A percentile compares a stretch with the other conserved stretches of the same genome.
Evolutionary conservation across 352 stramenopile genomes (phyloP).

Genomic region (Aphanomyces cochlioides): DNA sequence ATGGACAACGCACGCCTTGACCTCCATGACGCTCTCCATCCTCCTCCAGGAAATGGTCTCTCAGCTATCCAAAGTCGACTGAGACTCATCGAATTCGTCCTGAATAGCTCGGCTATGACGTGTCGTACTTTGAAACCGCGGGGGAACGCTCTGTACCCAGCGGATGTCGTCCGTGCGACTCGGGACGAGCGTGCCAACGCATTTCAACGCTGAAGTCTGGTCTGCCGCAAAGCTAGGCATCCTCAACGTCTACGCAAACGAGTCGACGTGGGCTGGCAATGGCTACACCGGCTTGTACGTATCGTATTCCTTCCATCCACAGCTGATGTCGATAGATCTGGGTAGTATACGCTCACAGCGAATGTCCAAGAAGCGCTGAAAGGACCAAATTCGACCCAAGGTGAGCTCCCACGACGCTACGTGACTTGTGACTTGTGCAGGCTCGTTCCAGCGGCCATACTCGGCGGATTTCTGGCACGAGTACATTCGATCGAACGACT

Average conservation of each 20-base stretch:
- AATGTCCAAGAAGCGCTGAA: constrained; percentile 35
- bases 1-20: not conserved
- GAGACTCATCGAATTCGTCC: not conserved
- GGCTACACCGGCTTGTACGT: constrained; percentile 19
- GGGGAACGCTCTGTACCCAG: not conserved
- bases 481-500: constrained; percentile 40
- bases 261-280: constrained; percentile 14
- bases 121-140: constrained; percentile 14
- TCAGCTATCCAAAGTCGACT: not conserved
- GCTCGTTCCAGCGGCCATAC: constrained; percentile 16
- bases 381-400: constrained; percentile 14
- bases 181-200: not conserved
- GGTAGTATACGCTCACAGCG: constrained; percentile 45
- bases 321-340: constrained; percentile 29
- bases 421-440: not conserved
- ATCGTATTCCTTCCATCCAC: not conserved
- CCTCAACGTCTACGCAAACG: constrained; percentile 50
- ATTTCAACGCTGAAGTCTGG: constrained; percentile 59
- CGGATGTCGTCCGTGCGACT: not conserved
- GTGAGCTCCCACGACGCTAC: not conserved
- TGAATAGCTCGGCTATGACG: constrained; percentile 24
- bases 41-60: not conserved
- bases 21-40: not conserved
- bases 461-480: constrained; percentile 49
- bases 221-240: constrained; percentile 35